Evolutionary conservation across 208 protist genomes (phyloP), one percentile per base, ranked within the genome.

Genomic region (Wallacemonas sp.): DNA sequence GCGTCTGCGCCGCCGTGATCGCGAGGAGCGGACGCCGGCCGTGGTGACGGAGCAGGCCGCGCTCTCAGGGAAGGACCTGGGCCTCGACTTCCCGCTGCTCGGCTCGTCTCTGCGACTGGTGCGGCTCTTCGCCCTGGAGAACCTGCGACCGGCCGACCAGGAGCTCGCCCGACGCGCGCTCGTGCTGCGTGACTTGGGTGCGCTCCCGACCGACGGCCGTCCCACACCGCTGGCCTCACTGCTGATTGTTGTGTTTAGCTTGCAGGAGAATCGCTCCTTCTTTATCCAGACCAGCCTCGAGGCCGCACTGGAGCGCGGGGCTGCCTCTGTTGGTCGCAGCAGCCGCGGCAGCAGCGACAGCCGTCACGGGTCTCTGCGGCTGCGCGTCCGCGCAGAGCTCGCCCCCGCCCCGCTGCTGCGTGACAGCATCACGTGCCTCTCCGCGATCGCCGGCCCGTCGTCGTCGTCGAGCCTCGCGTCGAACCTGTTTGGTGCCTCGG

Each of bases 31-130:
- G 46, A 7, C 54, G 1, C 59, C 70, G 11, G 5, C 23, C 0
- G 23, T 8, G 4, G 33, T 86, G 48, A 49, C 32, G 23, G 72
- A 82, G 52, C 59, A 73, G 39, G 57, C 57, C 44, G 67, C 75
- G 1, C 42, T 95, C 2, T 73, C 73, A 0, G 79, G 75, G 2
- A 77, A 55, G 10, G 63, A 82, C 38, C 73, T 79, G 28, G 72
- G 72, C 8, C 81, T 92, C 45, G 76, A 74, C 2, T 92, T 93
- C 57, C 74, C 80, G 32, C 61, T 90, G 1, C 79, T 93, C 59
- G 62, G 79, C n/a, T 92, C 86, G 52, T 95, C 90, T 14, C 75
- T 95, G 71, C 82, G 90, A 5, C 59, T 93, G 1, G 85, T 95
- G 36, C 81, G 89, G 1, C 59, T 93, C 23, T 95, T 89, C 66